Evolutionary conservation across 2,329 filamentous ascomycete genomes (phyloP).

Genomic region (Trichophaea hybrida): DNA sequence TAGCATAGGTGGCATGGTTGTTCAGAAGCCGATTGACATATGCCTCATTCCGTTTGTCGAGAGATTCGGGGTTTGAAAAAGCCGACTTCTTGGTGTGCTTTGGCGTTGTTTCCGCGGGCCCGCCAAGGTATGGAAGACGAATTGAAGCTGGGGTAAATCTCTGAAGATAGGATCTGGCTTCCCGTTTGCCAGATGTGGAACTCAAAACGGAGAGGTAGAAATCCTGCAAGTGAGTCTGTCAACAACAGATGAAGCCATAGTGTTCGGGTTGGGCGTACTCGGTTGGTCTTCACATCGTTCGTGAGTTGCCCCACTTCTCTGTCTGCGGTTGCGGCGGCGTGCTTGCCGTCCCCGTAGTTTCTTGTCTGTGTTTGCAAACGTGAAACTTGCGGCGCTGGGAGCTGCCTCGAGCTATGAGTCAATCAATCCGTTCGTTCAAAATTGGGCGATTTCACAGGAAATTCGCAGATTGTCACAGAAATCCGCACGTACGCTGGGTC

Average conservation of each 20-base stretch:
- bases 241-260: not conserved
- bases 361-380: not conserved
- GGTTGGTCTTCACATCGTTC: not conserved
- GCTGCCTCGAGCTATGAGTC: not conserved
- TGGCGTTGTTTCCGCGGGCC: slow-evolving; percentile 29
- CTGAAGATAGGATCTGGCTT: slow-evolving; percentile 81
- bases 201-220: slow-evolving; percentile 76
- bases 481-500: not conserved
- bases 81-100: slow-evolving; percentile 25
- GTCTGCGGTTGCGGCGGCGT: not conserved
- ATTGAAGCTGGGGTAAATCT: slow-evolving; percentile 48
- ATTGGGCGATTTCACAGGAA: not conserved
- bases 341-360: not conserved
- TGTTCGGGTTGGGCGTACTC: not conserved
- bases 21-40: not conserved
- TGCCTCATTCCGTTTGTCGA: slow-evolving; percentile 28
- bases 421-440: not conserved
- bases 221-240: slow-evolving; percentile 42
- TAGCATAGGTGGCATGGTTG: not conserved
- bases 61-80: not conserved
- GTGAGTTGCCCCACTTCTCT: not conserved
- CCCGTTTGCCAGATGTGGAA: slow-evolving; percentile 79
- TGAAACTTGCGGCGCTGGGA: not conserved
- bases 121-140: slow-evolving; percentile 20
- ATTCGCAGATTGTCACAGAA: no score